Evolutionary conservation across 2,329 filamentous ascomycete genomes (phyloP).

Genomic region (Pestalotiopsis fici): DNA sequence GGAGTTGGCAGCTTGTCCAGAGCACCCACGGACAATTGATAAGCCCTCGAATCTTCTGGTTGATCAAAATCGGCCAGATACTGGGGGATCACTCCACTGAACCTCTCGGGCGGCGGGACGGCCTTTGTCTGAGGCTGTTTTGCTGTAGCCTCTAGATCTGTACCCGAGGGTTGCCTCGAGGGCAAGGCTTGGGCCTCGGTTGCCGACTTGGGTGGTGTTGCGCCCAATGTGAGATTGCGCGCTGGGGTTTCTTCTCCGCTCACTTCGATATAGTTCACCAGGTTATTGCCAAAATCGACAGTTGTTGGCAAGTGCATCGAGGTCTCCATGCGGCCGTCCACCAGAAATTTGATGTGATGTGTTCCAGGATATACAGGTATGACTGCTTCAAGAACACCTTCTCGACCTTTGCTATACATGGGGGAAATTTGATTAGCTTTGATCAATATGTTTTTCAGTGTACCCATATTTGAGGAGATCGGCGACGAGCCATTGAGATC

Average conservation of each 20-base stretch:
- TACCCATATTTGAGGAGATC: not conserved
- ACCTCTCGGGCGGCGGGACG: constrained; percentile 58
- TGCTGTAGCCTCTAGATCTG: constrained; percentile 41
- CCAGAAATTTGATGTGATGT: constrained; percentile 94
- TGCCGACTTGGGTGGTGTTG: constrained; percentile 25
- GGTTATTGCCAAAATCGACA: constrained; percentile 95
- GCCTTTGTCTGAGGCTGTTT: constrained; percentile 54
- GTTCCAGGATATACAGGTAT: constrained; percentile 89
- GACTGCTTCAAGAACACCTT: constrained; percentile 71
- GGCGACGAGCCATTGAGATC: not conserved
- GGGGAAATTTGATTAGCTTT: constrained; percentile 12
- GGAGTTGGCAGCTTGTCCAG: constrained; percentile 81
- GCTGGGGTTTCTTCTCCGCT: constrained; percentile 50
- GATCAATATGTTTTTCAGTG: not conserved
- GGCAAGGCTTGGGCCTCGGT: constrained; percentile 29
- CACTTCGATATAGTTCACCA: constrained; percentile 98
- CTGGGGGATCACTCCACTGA: constrained; percentile 74
- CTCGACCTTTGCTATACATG: constrained; percentile 48
- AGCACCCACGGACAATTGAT: constrained; percentile 73
- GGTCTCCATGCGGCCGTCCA: constrained; percentile 90
- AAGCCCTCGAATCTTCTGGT: constrained; percentile 74
- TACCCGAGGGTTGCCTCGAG: constrained; percentile 32
- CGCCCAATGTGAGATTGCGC: constrained; percentile 26
- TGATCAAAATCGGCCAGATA: constrained; percentile 88
- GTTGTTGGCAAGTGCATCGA: constrained; percentile 87